A percentile compares a stretch with the other conserved stretches of the same genome.
Evolutionary conservation across 495 filamentous ascomycete genomes (phyloP).

Genomic region (Neurospora sp.): DNA sequence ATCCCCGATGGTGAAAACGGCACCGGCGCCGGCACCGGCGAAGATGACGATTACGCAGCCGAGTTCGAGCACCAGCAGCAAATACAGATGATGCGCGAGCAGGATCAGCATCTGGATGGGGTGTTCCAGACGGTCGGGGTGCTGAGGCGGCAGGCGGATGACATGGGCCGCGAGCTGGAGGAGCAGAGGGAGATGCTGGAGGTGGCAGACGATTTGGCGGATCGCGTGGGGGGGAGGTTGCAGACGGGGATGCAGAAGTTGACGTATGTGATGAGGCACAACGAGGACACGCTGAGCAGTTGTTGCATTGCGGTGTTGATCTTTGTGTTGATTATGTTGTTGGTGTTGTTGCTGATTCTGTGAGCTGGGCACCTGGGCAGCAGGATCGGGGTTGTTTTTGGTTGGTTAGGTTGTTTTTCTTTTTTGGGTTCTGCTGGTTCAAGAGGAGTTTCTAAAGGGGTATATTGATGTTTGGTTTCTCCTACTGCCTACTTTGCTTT

Average conservation of each 20-base stretch:
- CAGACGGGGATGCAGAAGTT: constrained; percentile 79
- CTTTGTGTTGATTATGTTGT: constrained; percentile 69
- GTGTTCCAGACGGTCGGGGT: constrained; percentile 91
- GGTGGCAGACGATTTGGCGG: constrained; percentile 68
- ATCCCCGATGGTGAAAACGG: constrained; percentile 28
- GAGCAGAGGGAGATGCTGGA: constrained; percentile 79
- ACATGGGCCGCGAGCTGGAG: constrained; percentile 91
- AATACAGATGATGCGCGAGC: constrained; percentile 82
- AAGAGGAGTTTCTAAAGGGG: not conserved
- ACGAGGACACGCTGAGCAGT: constrained; percentile 83
- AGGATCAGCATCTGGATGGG: constrained; percentile 84
- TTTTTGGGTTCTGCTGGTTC: not conserved
- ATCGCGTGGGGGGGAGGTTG: constrained; percentile 78
- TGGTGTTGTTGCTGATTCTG: constrained; percentile 56
- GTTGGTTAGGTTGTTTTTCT: not conserved
- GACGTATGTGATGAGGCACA: constrained; percentile 72
- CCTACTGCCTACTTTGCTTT: not conserved
- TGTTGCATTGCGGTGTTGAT: constrained; percentile 87
- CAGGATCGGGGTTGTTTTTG: not conserved
- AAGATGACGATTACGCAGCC: constrained; percentile 63
- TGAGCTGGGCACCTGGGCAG: constrained; percentile 15
- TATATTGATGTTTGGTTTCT: not conserved
- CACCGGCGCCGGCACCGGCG: constrained; percentile 33
- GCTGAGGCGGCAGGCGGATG: constrained; percentile 76
- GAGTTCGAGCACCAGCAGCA: constrained; percentile 90